Percentiles rank a stretch among this genome's conserved stretches.
Evolutionary conservation across 1,139 yeast species (phyloP).

Genomic region (Insectozyma bohioensis): DNA sequence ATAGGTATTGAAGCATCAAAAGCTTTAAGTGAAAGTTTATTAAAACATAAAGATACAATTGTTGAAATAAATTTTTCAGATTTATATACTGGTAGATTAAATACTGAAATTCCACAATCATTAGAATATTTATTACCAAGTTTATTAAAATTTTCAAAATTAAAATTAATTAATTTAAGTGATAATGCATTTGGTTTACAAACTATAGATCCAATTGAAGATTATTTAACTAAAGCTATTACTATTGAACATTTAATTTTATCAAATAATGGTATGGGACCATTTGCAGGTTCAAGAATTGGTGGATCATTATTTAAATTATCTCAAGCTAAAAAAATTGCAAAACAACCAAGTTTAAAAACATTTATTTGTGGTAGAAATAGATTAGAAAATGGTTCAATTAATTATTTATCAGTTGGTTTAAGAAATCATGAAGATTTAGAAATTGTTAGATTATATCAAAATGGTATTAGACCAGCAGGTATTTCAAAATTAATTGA

Average conservation of each 20-base stretch:
- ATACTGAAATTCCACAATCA: slow-evolving; percentile 90
- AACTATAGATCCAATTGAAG: slow-evolving; percentile 86
- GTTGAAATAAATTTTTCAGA: slow-evolving; percentile 82
- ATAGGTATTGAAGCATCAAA: slow-evolving; percentile 88
- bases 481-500: slow-evolving; percentile 77
- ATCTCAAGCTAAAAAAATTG: slow-evolving; percentile 59
- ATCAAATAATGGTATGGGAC: slow-evolving; percentile 97
- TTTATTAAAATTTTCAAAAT: slow-evolving; percentile 63
- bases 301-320: slow-evolving; percentile 80
- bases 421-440: slow-evolving; percentile 73
- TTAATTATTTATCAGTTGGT: slow-evolving; percentile 74
- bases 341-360: slow-evolving; percentile 50
- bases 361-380: slow-evolving; percentile 96
- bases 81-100: slow-evolving; percentile 89
- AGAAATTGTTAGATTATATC: slow-evolving; percentile 77
- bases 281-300: slow-evolving; percentile 92
- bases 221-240: slow-evolving; percentile 69
- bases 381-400: slow-evolving; percentile 92
- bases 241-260: slow-evolving; percentile 82
- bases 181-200: slow-evolving; percentile 98
- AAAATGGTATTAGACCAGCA: slow-evolving; percentile 94
- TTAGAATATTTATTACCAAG: slow-evolving; percentile 72
- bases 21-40: slow-evolving; percentile 63
- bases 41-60: slow-evolving; percentile 48
- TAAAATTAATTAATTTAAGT: slow-evolving; percentile 76